Base-by-base conservation (phyloP, 768 basidiomycete species). In the Russula griseocarnosa region DNA sequence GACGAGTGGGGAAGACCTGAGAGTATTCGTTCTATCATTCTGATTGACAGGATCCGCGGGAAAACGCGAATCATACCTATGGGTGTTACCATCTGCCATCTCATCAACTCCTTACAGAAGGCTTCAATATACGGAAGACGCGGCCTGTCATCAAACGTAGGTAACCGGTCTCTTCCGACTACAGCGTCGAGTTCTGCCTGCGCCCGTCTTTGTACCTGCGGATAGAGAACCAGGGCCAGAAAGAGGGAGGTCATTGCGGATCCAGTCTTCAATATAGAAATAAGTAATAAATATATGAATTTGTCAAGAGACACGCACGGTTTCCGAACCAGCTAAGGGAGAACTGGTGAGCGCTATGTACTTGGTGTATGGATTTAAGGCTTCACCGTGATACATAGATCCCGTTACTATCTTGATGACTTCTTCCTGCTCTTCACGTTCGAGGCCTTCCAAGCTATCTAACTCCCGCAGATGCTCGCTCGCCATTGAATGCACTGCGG, bases 121-220 rank as follows among this genome's bases (percentile, higher is more conserved):
- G 70, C 71, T 3, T 73, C 66, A 3, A 73, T 40, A 58, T 72
- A 74, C 10, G 74, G 71, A 36, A 75, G 66, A 13, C 55, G 65
- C 3, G 65, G 44, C 36, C 63, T 62, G 50, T 75, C 73, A 1
- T 63, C 65, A 16, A 71, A 73, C 26, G 62, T 66, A 7, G 74
- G 74, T 2, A 74, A 52, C 20, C 69, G 58, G 24, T 67, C 68
- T n/a, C 55, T 55, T 18, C 68, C 70, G 0, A 72, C 36, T 14
- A 72, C 69, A 3, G 47, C 13, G 47, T 74, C 74, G 3, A 75
- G 63, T 32, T 76, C 72, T 1, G 60, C 67, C 32, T 71, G 73
- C 1, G 70, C 72, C 20, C 68, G 62, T 11, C 40, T 59, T 54
- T 72, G 71, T 10, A 71, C 70, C 7, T 72, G 70, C 16, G 74